Base-by-base conservation (phyloP, 306 rosid species). In the Vigna mungo region DNA sequence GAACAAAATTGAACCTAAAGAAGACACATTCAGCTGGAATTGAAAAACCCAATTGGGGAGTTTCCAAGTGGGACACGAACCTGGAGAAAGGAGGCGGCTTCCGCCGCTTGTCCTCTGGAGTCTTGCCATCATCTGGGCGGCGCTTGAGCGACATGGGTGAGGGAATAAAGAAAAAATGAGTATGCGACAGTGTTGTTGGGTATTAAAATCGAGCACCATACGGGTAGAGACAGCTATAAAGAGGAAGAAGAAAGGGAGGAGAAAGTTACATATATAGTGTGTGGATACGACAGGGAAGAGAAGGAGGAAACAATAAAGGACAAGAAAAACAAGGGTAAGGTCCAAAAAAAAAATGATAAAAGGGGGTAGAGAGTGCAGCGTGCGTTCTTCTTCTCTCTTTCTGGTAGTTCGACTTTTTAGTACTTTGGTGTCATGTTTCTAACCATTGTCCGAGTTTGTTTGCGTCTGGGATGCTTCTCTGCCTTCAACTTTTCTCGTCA, bases 141-240 rank as follows among this genome's bases (percentile, higher is more conserved):
- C 98, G 82, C 86, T 91, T 91, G 84, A 87, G 93, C 74, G 98
- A 93, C 98, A 91, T 91, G 85, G 72, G 46, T 65, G 71, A 78
- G 69, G 52, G 54, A 64, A 64, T 43, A 25, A 10, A 17, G 4
- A 61, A 41, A 56, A 60, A 15, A 64, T 5, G 4, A 23, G 63
- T 73, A 39, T n/a, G 78, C 4, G 46, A 60, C n/a, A 32, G 21
- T 36, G 74, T 20, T 36, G 74, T 20, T 36, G 84, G 72, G 73
- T 30, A 65, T 8, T 78, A 52, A 81, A 79, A 67, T 21, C 56
- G 53, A 85, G 59, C 87, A 82, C 69, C 96, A 88, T 78, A 86
- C 87, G 79, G 84, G 66, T 59, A 3, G 5, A 44, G 49, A 12
- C 16, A 44, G 16, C 16, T 16, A 17, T 18, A 54, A 36, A 77